Evolutionary conservation across 2,329 filamentous ascomycete species (phyloP), one percentile per base, ranked within the genome.

Genomic region (Colletotrichum shisoi): DNA sequence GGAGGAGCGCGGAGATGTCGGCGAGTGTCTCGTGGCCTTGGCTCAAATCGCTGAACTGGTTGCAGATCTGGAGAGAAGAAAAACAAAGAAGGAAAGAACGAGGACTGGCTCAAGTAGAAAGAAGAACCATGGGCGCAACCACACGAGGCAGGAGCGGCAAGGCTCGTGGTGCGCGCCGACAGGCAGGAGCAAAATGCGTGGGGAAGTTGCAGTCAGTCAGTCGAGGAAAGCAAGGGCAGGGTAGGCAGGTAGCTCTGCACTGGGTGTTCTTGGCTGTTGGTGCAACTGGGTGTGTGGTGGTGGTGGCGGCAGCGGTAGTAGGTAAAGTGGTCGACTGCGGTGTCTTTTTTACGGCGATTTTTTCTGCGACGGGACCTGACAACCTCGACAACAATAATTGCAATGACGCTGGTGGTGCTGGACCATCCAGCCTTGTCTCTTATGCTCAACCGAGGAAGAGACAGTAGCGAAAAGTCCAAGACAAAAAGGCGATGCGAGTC

Each of bases 171-270:
- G 59, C 42, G 63, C 65, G 65, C 65, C 61, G 48, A 59, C 60
- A 59, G 34, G 46, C 45, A 67, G 54, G 44, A 67, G 59, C 11
- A 42, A 63, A 45, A 62, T 68, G 61, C 62, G 65, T 68, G 65
- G 65, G 62, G 56, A 68, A 54, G 65, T 53, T 39, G 48, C 45
- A 24, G 34, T 51, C 21, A 24, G 44, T 51, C 34, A 19, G 48
- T 64, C 64, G 59, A 62, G 63, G 59, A 67, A 52, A 61, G 64
- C 60, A 67, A 63, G 64, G 64, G 64, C 64, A 64, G 63, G 49
- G 46, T 39, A 24, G 42, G 46, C 27, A 21, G 54, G n/a, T 40
- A 49, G 44, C 42, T 46, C 42, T 51, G 19, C 17, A 46, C 44
- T 27, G 56, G 31, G 39, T 31, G 31, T 31, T n/a, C 2, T 17